A percentile compares a stretch with the other conserved stretches of the same genome.
Evolutionary conservation across 345 rosid genomes (phyloP).

Genomic region (Eucalyptus regnans): DNA sequence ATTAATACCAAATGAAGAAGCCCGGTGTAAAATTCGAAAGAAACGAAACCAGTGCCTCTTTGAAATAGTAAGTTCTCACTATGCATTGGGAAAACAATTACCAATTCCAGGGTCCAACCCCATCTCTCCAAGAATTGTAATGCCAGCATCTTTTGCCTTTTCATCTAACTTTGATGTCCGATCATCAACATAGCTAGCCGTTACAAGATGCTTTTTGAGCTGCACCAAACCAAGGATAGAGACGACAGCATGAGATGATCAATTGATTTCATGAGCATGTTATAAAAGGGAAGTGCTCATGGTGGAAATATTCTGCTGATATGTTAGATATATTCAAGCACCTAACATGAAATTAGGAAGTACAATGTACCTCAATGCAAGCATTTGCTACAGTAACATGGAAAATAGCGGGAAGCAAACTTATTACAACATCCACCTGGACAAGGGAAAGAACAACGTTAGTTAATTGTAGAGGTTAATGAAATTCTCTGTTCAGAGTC

Average conservation of each 20-base stretch:
- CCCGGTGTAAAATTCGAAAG: background rate
- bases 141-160: constrained; percentile 66
- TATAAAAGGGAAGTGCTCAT: background rate
- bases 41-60: background rate
- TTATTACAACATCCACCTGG: constrained; percentile 85
- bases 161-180: constrained; percentile 48
- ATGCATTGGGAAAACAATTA: constrained; percentile 1
- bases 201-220: constrained; percentile 84
- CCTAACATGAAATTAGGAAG: background rate
- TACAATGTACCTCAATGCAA: constrained; percentile 57
- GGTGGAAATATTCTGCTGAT: background rate
- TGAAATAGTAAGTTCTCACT: background rate
- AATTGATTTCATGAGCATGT: background rate
- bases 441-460: background rate
- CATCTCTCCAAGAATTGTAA: constrained; percentile 94
- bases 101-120: constrained; percentile 99
- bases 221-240: constrained; percentile 7
- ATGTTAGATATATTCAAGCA: background rate
- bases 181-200: constrained; percentile 92
- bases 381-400: constrained; percentile 59
- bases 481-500: background rate
- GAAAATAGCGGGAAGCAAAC: constrained; percentile 75
- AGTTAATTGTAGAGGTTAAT: background rate
- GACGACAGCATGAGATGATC: background rate
- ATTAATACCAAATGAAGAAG: background rate